Conservation (phyloP, 2,329 filamentous ascomycete genomes). For the Tolypocladium amazonense region DNA sequence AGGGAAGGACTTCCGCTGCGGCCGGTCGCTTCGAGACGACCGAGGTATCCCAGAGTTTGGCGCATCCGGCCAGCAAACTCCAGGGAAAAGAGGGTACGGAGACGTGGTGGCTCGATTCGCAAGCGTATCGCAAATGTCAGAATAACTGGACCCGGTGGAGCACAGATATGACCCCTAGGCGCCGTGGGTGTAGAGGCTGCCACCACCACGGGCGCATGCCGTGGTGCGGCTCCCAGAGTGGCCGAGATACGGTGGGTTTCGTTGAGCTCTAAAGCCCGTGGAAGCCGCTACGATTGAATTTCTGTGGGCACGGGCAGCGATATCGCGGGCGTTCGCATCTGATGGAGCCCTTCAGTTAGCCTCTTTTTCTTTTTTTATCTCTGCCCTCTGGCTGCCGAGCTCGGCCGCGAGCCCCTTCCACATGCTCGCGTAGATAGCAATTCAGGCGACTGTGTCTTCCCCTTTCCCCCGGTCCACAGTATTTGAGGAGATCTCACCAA, state of each 20-base stretch:
- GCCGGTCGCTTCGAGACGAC: neutral
- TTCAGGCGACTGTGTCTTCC: neutral
- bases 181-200: neutral
- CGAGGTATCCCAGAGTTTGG: neutral
- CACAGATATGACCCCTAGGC: neutral
- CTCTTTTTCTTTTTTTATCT: neutral
- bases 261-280: neutral
- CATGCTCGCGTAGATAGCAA: neutral
- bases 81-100: neutral
- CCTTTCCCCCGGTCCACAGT: neutral
- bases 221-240: neutral
- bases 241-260: neutral
- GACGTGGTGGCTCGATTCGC: neutral
- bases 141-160: neutral
- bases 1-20: neutral
- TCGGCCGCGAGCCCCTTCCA: neutral
- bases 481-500: neutral
- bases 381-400: too few species aligned
- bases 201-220: neutral
- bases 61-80: neutral
- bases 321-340: neutral
- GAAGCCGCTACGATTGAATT: neutral
- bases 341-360: neutral
- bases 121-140: neutral
- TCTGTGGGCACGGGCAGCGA: neutral